Percentiles rank a stretch among this genome's conserved stretches.
phyloP scores from a whole-genome alignment of 2,329 filamentous ascomycete species.

The Microdochium trichocladiopsis region DNA sequence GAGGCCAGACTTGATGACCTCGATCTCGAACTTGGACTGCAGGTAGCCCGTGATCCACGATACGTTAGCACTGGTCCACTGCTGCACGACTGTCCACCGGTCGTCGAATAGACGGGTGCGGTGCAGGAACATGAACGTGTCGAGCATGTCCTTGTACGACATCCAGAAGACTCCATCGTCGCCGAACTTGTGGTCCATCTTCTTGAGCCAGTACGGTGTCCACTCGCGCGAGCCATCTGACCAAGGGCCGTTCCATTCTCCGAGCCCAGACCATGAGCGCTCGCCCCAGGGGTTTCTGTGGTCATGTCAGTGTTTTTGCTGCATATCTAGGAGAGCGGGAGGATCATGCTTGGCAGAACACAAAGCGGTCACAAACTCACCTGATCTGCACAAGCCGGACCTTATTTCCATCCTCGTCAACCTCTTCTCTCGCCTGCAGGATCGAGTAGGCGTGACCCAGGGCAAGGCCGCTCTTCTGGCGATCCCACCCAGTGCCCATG shows the following conservation, averaged over 20 bases:
- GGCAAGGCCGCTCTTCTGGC: conserved; percentile 29
- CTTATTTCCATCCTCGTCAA: conserved; percentile 29
- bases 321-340: background rate
- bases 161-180: conserved; percentile 55
- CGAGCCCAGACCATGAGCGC: conserved; percentile 27
- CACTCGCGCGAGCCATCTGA: conserved; percentile 67
- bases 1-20: conserved; percentile 30
- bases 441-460: conserved; percentile 44
- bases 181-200: conserved; percentile 58
- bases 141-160: conserved; percentile 34
- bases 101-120: conserved; percentile 38
- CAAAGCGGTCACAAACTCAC: conserved; percentile 18
- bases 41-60: conserved; percentile 38
- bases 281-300: conserved; percentile 66
- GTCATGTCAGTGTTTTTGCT: background rate
- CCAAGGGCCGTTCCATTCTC: conserved; percentile 68
- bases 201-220: conserved; percentile 66
- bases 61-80: conserved; percentile 34
- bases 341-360: background rate
- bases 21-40: conserved; percentile 34
- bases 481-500: conserved; percentile 18
- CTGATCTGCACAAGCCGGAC: conserved; percentile 34
- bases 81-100: conserved; percentile 35
- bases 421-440: conserved; percentile 36
- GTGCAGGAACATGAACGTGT: conserved; percentile 35